Base-by-base conservation (phyloP, 768 basidiomycete genomes). In the Auricularia sp. region DNA sequence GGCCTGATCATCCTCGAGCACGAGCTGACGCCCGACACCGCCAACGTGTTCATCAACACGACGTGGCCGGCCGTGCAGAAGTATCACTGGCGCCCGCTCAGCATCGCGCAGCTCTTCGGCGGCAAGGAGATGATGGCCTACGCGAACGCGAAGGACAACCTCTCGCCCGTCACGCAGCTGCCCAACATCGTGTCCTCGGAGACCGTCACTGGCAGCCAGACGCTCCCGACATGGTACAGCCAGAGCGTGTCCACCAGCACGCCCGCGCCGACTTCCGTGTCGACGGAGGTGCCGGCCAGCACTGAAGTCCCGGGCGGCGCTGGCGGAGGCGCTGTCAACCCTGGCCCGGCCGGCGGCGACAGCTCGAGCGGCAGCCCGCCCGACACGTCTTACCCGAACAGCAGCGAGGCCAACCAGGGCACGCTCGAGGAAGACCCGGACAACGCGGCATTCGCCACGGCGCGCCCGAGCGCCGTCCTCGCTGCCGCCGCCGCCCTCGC, bases 1-100 rank as follows among this genome's bases (percentile, higher is more conserved):
- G 95, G 95, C 39, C 81, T 95, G 29, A 79, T 92, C 67, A 79
- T 92, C 64, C 81, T 97, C 65, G 89, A 96, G 73, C 95, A 98
- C 74, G 94, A 97, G 75, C 77, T 88, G 29, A 81, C 80, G 37
- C 75, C 82, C 54, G 72, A 77, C 67, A 78, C 87, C 37, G 86
- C 92, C 24, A 69, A 78, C 44, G 83, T 84, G 3, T 95, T 94
- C 75, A 84, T 88, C 0, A 75, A 77, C 51, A 81, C 82, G 7
- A 59, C 56, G 11, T 91, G 81, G 73, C 85, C 87, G 3, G 66
- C 83, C 45, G 85, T 94, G 74, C 77, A 78, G 67, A 69, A 79
- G 3, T 85, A 86, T 68, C 87, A 86, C 11, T 98, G 94, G 94
- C 80, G 81, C 39, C 77, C 85, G 35, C 75, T 77, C 45, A 86